Conservation (phyloP, 2,329 filamentous ascomycete species). For the Didymella pinodella region DNA sequence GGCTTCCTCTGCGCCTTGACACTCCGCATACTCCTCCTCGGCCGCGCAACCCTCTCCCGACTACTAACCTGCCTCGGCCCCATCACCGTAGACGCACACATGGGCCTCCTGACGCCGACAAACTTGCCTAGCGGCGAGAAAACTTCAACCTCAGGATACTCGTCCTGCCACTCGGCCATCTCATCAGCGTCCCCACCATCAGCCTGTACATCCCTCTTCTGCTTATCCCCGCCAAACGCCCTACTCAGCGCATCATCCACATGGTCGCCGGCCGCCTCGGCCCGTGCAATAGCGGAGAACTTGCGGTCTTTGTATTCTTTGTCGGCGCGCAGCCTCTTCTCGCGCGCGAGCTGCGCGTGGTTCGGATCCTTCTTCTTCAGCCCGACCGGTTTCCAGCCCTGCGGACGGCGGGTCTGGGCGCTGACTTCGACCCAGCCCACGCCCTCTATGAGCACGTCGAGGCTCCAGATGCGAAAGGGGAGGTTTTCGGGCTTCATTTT, state of each 20-base stretch:
- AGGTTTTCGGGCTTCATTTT: slow-evolving; percentile 72
- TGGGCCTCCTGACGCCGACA: slow-evolving; percentile 70
- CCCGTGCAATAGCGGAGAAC: slow-evolving; percentile 25
- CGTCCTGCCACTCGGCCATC: slow-evolving; percentile 28
- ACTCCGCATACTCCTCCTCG: slow-evolving; percentile 73
- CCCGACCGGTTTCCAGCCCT: slow-evolving; percentile 50
- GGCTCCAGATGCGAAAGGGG: slow-evolving; percentile 79
- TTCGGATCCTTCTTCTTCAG: slow-evolving; percentile 58
- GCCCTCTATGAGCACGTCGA: slow-evolving; percentile 89
- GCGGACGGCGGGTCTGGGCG: slow-evolving; percentile 72
- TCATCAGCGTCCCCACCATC: slow-evolving; percentile 21
- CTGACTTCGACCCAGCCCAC: slow-evolving; percentile 92
- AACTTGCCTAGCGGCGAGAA: slow-evolving; percentile 87
- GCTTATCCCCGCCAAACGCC: slow-evolving; percentile 21
- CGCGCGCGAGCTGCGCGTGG: slow-evolving; percentile 31
- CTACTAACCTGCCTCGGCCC: slow-evolving; percentile 62
- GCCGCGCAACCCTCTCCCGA: slow-evolving; percentile 63
- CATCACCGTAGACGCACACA: slow-evolving; percentile 73
- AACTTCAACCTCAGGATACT: slow-evolving; percentile 79
- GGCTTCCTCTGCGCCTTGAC: slow-evolving; percentile 47
- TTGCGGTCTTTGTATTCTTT: slow-evolving; percentile 30
- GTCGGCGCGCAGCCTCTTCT: slow-evolving; percentile 15
- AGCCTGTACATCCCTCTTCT: background rate
- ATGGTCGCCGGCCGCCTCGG: slow-evolving; percentile 21
- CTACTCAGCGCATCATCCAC: slow-evolving; percentile 46